These are phyloP conservation scores for Boletus semigastroideus DNA, from an alignment of 1,284 basidiomycete genomes.

Conservation along the genomic window DNA sequence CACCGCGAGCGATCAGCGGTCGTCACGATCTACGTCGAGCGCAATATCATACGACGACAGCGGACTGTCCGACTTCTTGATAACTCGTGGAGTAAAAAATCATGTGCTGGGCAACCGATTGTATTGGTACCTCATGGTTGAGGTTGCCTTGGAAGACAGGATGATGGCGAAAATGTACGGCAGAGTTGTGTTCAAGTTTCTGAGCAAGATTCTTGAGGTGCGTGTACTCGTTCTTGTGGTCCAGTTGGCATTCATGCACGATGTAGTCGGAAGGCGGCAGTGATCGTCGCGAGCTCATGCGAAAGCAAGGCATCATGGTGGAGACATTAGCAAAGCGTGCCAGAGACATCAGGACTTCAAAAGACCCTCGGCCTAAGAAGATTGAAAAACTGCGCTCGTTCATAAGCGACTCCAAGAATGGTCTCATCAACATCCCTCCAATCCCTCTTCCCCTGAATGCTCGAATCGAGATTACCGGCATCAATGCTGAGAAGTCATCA, in stretches of 20 bases:
- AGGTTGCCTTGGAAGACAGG: slow-evolving; percentile 75
- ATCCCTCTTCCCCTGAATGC: slow-evolving; percentile 91
- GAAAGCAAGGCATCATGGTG: slow-evolving; percentile 84
- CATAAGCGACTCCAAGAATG: slow-evolving; percentile 84
- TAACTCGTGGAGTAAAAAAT: slow-evolving; percentile 82
- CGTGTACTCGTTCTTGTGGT: slow-evolving; percentile 16
- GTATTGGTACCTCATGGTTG: slow-evolving; percentile 98
- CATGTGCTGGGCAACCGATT: slow-evolving; percentile 86
- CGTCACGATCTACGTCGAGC: slow-evolving; percentile 62
- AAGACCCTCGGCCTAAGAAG: slow-evolving; percentile 94
- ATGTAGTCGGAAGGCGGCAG: slow-evolving; percentile 68
- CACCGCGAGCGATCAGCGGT: slow-evolving; percentile 67
- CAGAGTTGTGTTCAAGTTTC: slow-evolving; percentile 85
- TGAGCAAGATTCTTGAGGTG: slow-evolving; percentile 84
- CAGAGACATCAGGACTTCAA: slow-evolving; percentile 83
- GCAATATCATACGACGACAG: slow-evolving; percentile 81
- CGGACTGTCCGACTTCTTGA: slow-evolving; percentile 88
- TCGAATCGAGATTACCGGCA: slow-evolving; percentile 76
- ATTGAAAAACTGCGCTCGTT: slow-evolving; percentile 90
- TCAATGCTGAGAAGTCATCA: slow-evolving; percentile 88
- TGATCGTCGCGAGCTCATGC: slow-evolving; percentile 78
- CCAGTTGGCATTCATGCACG: slow-evolving; percentile 9
- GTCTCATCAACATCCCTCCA: slow-evolving; percentile 71
- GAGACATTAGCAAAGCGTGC: slow-evolving; percentile 82
- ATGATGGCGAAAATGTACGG: slow-evolving; percentile 90